Conservation (phyloP, 2,329 filamentous ascomycete genomes). For the Fulvia fulva region DNA sequence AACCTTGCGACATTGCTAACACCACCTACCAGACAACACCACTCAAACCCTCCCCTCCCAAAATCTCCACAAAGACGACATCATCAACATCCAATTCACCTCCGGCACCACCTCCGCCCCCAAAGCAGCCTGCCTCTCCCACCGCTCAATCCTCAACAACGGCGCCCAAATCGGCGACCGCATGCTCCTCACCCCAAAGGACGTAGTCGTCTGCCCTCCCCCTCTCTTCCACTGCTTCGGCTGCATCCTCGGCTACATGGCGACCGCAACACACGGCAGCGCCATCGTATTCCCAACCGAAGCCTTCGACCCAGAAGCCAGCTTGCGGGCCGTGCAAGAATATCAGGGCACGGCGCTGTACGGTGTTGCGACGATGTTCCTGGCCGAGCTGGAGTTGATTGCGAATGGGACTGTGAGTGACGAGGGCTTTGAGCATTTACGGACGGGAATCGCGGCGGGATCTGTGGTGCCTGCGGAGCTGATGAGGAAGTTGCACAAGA, state of each 20-base stretch:
- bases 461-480: slow-evolving; percentile 77
- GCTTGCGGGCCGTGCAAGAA: slow-evolving; percentile 61
- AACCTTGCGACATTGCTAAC: no score
- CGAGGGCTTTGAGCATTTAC: slow-evolving; percentile 60
- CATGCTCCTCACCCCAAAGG: slow-evolving; percentile 72
- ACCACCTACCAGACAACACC: no score
- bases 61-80: slow-evolving; percentile 59
- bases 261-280: slow-evolving; percentile 78
- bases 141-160: slow-evolving; percentile 88
- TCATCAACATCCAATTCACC: slow-evolving; percentile 95
- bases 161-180: slow-evolving; percentile 76
- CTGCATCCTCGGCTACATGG: slow-evolving; percentile 90
- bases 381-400: slow-evolving; percentile 78
- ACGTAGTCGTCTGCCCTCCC: slow-evolving; percentile 65
- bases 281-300: slow-evolving; percentile 81
- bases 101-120: slow-evolving; percentile 84
- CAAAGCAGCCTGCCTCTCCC: slow-evolving; percentile 86
- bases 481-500: slow-evolving; percentile 70
- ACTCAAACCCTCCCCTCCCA: slow-evolving; percentile 44
- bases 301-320: slow-evolving; percentile 75
- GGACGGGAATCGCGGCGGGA: slow-evolving; percentile 90
- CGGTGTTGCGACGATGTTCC: slow-evolving; percentile 92
- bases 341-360: slow-evolving; percentile 68
- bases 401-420: slow-evolving; percentile 32
- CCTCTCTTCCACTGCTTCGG: slow-evolving; percentile 74